Base-by-base conservation (phyloP, 176 grass and related monocot species). In the Eragrostis curvula region DNA sequence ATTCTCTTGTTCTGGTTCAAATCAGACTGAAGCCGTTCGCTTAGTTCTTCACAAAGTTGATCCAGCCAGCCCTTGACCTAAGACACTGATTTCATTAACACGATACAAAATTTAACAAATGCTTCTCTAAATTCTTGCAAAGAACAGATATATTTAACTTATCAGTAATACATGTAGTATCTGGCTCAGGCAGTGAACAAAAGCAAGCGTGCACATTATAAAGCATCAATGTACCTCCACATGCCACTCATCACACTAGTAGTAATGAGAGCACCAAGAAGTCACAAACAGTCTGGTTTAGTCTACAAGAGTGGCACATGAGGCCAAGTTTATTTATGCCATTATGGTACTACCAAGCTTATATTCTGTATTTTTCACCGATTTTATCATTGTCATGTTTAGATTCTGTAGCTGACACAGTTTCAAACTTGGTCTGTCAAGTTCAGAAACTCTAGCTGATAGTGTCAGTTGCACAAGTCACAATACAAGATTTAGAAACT, bases 1-100 rank as follows among this genome's bases (percentile, higher is more conserved):
- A 89, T 67, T 72, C 95, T 85, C 79, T 89, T 98, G 81, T 98
- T 98, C 75, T 94, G 88, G 81, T 91, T 81, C 79, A 98, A 89
- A 71, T 98, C 95, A 72, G 85, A 87, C 70, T 98, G 81, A 63
- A 98, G 86, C n/a, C 92, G 88, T 73, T 98, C 95, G 27, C 86
- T 98, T 77, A 95, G 61, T 89, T 98, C 92, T 75, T 95, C 95
- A 93, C 90, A 98, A 42, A 98, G 85, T 73, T 93, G 88, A 87
- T 91, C 89, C 79, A 98, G 47, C 95, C 95, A 98, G 14, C 45
- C 79, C 70, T 88, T 88, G 79, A 95, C 95, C 96, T 98, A 91
- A 40, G 1, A 70, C 21, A 63, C 3, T 56, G 71, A 17, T 36
- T 69, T 46, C 27, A 79, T 56, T 55, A 56, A 86, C 51, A 42